Percentiles rank a stretch among this genome's conserved stretches.
Evolutionary conservation across 1,139 yeast genomes (phyloP).

Genomic region (Suhomyces atakaporum): DNA sequence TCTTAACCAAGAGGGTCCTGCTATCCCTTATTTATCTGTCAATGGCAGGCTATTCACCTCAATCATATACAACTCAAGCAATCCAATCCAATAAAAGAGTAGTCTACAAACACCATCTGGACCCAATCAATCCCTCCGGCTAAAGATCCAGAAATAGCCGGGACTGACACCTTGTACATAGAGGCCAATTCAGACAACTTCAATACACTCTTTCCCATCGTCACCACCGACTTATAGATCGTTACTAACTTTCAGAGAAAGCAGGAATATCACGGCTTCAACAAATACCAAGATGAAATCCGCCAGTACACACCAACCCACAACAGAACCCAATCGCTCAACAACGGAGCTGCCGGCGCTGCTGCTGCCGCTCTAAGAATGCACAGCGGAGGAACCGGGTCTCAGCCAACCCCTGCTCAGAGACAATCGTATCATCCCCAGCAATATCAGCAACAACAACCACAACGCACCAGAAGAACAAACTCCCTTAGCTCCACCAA

Average conservation of each 20-base stretch:
- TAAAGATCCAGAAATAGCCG: too few relatives aligned
- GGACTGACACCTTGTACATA: too few relatives aligned
- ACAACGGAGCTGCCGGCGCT: slow-evolving; percentile 43
- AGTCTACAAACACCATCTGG: too few relatives aligned
- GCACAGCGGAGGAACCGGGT: slow-evolving; percentile 24
- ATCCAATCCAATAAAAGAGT: too few relatives aligned
- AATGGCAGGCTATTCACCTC: too few relatives aligned
- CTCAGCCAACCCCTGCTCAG: slow-evolving; percentile 10
- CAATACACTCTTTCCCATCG: too few relatives aligned
- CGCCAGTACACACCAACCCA: slow-evolving; percentile 27
- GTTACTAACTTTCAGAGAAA: slow-evolving; percentile 14
- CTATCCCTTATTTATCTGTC: too few relatives aligned
- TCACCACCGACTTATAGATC: too few relatives aligned
- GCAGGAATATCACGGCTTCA: slow-evolving; percentile 38
- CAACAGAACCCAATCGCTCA: slow-evolving; percentile 25
- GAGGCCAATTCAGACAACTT: too few relatives aligned
- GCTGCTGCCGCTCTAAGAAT: slow-evolving; percentile 46
- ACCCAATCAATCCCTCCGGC: too few relatives aligned
- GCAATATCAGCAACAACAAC: slow-evolving; percentile 5
- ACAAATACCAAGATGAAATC: slow-evolving; percentile 38
- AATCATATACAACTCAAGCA: too few relatives aligned
- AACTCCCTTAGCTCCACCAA: slow-evolving; percentile 19
- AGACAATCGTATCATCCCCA: slow-evolving; percentile 8
- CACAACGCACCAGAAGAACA: slow-evolving; percentile 16
- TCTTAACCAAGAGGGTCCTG: too few relatives aligned